Evolutionary conservation across 306 rosid genomes (phyloP).

Genomic region (Malus asiatica): DNA sequence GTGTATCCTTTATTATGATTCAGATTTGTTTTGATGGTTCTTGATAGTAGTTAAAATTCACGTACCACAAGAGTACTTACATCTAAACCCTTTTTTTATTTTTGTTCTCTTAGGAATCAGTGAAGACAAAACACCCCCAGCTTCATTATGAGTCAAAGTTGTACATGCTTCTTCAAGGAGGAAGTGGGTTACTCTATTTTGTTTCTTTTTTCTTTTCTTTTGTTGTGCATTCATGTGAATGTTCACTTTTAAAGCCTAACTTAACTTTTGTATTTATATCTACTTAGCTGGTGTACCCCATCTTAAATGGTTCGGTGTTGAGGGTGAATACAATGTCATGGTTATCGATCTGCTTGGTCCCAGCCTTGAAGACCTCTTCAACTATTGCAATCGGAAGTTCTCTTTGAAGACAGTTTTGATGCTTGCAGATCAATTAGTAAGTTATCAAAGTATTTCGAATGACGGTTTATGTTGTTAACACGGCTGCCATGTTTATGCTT

Average conservation of each 20-base stretch:
- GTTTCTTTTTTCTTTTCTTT: neutral
- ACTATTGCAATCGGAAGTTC: constrained; percentile 82
- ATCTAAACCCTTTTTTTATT: neutral
- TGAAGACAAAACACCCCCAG: constrained; percentile 95
- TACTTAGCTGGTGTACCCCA: constrained; percentile 89
- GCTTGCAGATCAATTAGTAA: constrained; percentile 98
- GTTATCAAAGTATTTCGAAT: constrained; percentile 16
- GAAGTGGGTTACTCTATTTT: constrained; percentile 52
- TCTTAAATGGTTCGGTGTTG: constrained; percentile 95
- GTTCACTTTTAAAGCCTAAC: neutral
- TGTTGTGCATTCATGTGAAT: neutral
- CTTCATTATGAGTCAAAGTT: constrained; percentile 95
- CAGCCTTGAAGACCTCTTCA: constrained; percentile 91
- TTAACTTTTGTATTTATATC: neutral
- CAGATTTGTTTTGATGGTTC: neutral
- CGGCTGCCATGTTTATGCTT: constrained; percentile 20
- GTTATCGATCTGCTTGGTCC: constrained; percentile 98
- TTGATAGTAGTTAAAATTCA: neutral
- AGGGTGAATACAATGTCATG: constrained; percentile 95
- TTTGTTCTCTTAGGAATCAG: constrained; percentile 63
- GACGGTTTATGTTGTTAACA: neutral
- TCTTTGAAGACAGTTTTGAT: constrained; percentile 87
- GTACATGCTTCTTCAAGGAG: constrained; percentile 98
- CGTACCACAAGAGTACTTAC: neutral
- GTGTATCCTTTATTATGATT: neutral